Percentiles rank a stretch among this genome's conserved stretches.
Conservation (phyloP, 345 rosid genomes). For the Iberis pinnata region DNA sequence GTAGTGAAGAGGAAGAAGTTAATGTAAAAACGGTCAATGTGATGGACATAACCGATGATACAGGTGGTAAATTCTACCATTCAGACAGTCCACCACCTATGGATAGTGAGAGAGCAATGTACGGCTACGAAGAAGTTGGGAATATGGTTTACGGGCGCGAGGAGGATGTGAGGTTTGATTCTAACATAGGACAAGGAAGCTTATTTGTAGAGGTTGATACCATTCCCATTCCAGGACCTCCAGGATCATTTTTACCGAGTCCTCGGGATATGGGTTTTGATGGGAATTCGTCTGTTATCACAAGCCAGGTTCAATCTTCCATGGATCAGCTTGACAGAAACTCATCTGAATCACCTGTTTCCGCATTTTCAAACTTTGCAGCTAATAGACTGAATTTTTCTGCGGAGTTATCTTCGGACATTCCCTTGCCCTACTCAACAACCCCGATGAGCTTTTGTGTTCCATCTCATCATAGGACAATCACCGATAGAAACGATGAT, state of each 20-base stretch:
- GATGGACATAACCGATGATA: slow-evolving; percentile 15
- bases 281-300: slow-evolving; percentile 82
- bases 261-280: slow-evolving; percentile 83
- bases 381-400: slow-evolving; percentile 37
- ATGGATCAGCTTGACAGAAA: slow-evolving; percentile 66
- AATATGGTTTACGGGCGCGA: slow-evolving; percentile 32
- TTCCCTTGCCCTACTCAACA: slow-evolving; percentile 29
- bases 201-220: slow-evolving; percentile 79
- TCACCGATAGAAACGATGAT: slow-evolving; percentile 34
- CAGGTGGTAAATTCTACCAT: slow-evolving; percentile 24
- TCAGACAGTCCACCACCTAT: slow-evolving; percentile 37
- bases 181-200: slow-evolving; percentile 41
- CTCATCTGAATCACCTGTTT: slow-evolving; percentile 80
- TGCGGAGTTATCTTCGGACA: slow-evolving; percentile 35
- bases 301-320: slow-evolving; percentile 73
- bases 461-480: slow-evolving; percentile 32
- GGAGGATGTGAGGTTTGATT: slow-evolving; percentile 35
- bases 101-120: slow-evolving; percentile 42
- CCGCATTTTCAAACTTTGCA: slow-evolving; percentile 66
- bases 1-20: slow-evolving; percentile 27
- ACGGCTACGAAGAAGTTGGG: slow-evolving; percentile 46
- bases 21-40: slow-evolving; percentile 4
- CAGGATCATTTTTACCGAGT: slow-evolving; percentile 93
- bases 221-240: slow-evolving; percentile 96
- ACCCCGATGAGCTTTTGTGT: slow-evolving; percentile 33